Conservation (phyloP, 345 rosid species). For the Hibiscus mutabilis region DNA sequence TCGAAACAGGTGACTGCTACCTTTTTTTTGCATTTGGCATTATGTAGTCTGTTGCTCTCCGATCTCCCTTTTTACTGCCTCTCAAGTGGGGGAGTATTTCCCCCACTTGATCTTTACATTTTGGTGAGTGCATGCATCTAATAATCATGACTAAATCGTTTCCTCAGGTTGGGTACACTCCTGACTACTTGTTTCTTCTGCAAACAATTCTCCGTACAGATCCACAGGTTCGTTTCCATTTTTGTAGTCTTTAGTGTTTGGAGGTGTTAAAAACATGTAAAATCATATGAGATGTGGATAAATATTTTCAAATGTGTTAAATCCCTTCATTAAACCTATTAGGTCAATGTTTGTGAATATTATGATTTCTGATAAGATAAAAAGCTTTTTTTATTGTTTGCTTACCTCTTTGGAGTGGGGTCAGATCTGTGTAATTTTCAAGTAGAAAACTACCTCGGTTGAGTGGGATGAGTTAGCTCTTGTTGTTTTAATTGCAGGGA, state of each 20-base stretch:
- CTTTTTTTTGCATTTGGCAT: not conserved
- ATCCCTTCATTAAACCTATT: not conserved
- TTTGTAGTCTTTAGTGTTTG: conserved; percentile 8
- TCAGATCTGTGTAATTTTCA: not conserved
- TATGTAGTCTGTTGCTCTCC: not conserved
- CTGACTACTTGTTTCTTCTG: conserved; percentile 95
- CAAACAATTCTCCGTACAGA: conserved; percentile 98
- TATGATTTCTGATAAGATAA: not conserved
- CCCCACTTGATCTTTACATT: conserved; percentile 3
- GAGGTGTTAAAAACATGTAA: conserved; percentile 8
- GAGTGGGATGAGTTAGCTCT: not conserved
- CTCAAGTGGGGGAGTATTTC: not conserved
- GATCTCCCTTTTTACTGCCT: not conserved
- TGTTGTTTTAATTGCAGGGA: conserved; percentile 49
- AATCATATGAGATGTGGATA: not conserved
- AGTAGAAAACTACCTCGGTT: not conserved
- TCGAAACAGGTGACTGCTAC: conserved; percentile 68
- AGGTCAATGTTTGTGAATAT: not conserved
- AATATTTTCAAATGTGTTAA: not conserved
- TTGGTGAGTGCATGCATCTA: conserved; percentile 6
- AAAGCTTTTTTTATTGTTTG: not conserved
- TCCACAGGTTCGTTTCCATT: conserved; percentile 64
- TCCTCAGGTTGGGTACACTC: conserved; percentile 86
- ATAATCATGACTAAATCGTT: conserved; percentile 10
- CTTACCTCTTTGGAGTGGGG: not conserved